Base-by-base conservation (phyloP, 306 rosid species). In the Gynostemma pentaphyllum region DNA sequence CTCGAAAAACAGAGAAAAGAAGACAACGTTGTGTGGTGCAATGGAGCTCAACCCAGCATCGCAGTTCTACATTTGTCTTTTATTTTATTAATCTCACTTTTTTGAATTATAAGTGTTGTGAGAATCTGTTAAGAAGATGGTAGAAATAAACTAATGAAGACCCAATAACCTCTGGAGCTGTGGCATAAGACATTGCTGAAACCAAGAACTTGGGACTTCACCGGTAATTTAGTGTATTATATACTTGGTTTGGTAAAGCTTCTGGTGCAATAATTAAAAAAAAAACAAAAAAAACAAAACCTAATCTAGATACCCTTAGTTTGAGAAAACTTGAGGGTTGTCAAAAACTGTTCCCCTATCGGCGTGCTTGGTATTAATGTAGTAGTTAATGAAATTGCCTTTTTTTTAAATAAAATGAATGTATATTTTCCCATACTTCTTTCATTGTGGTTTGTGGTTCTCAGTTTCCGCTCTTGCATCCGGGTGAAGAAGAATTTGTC, bases 401-500 rank as follows among this genome's bases (percentile, higher is more conserved):
- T 28, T 27, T 1, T 54, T 16, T 30, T 55, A 2, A 2, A 3
- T 32, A 3, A 3, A 32, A 55, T 44, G n/a, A 37, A 12, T 59
- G 19, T 13, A 40, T 21, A 10, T 27, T 59, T 13, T 37, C 37
- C 37, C 32, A 59, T 59, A 12, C 30, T 37, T 36, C 45, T 57
- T 36, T 28, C 16, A 34, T 13, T 13, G 45, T 57, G 45, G 28
- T 36, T 68, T 41, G 45, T 68, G 5, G 75, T 66, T 68, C 78
- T 77, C 87, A 91, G 98, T 86, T 9, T 50, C 98, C 98, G 9
- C 82, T 91, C 46, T 66, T 91, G 82, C 67, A 42, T 46, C 85
- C 96, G 5, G 96, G 80, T 26, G 81, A 49, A 5, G 24, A 74
- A 61, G 98, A 91, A 76, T 91, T 83, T 69, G 82, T 80, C 69